These are phyloP conservation scores for Basidiobolus meristosporus DNA, from an alignment of 371 early-diverging fungal species.

Conservation along the genomic window DNA sequence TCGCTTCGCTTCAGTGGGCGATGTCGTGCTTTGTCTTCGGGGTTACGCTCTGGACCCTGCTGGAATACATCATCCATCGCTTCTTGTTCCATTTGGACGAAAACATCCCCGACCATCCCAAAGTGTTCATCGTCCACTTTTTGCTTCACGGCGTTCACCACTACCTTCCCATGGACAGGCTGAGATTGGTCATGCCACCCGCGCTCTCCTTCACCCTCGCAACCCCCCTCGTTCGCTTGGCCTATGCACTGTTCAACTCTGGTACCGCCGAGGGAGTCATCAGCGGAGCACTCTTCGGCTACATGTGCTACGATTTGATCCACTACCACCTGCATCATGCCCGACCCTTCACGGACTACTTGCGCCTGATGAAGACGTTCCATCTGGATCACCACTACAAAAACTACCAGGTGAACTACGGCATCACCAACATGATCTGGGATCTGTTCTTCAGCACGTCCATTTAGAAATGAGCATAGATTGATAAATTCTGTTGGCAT, in stretches of 20 bases:
- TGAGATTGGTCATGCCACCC: constrained; percentile 94
- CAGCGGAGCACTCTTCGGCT: constrained; percentile 63
- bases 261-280: constrained; percentile 33
- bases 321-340: constrained; percentile 94
- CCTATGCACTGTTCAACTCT: constrained; percentile 24
- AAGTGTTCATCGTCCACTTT: constrained; percentile 63
- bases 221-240: constrained; percentile 26
- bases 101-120: constrained; percentile 60
- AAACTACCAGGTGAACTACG: constrained; percentile 67
- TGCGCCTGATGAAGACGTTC: constrained; percentile 76
- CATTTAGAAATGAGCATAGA: too few species aligned
- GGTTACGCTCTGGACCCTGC: constrained; percentile 50
- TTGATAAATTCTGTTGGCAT: too few species aligned
- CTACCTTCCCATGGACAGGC: constrained; percentile 86
- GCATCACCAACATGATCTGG: constrained; percentile 86
- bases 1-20: constrained; percentile 4
- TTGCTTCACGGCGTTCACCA: constrained; percentile 89
- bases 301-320: constrained; percentile 72
- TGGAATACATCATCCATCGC: constrained; percentile 74
- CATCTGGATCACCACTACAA: constrained; percentile 92
- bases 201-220: constrained; percentile 49
- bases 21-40: constrained; percentile 4
- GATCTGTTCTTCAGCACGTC: constrained; percentile 69
- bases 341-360: constrained; percentile 36
- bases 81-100: constrained; percentile 87